Conservation (phyloP, 1,284 basidiomycete genomes). For the Sphaerobolus stellatus region DNA sequence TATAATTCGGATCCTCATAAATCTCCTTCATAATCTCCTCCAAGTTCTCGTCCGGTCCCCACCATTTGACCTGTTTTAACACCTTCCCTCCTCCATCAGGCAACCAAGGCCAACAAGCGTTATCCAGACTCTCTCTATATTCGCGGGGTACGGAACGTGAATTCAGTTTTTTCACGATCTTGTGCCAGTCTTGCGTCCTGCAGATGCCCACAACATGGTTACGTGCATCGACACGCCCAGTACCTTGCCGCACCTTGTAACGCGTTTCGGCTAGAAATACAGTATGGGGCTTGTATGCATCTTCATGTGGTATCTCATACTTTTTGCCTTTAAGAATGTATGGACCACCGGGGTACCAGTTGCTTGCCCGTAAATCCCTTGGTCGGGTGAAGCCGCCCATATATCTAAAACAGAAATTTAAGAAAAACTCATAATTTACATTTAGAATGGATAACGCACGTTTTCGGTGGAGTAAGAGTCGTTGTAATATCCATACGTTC, state of each 20-base stretch:
- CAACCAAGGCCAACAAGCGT: slow-evolving; percentile 39
- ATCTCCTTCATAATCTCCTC: slow-evolving; percentile 18
- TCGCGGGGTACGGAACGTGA: neutral
- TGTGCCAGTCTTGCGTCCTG: slow-evolving; percentile 33
- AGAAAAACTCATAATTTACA: neutral
- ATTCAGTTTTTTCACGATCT: slow-evolving; percentile 32
- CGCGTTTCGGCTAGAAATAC: slow-evolving; percentile 42
- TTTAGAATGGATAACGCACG: slow-evolving; percentile 24
- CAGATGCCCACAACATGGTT: slow-evolving; percentile 40
- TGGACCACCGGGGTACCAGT: slow-evolving; percentile 39
- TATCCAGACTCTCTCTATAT: slow-evolving; percentile 36
- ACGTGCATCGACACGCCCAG: slow-evolving; percentile 33
- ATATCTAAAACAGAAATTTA: slow-evolving; percentile 23
- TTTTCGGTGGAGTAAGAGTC: slow-evolving; percentile 36
- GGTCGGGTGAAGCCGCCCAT: slow-evolving; percentile 44
- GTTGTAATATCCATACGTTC: slow-evolving; percentile 42
- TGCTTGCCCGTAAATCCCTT: slow-evolving; percentile 35
- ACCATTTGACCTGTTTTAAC: slow-evolving; percentile 26
- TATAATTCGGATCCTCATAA: slow-evolving; percentile 12
- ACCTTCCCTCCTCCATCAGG: neutral
- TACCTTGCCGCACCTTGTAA: slow-evolving; percentile 31
- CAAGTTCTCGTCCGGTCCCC: slow-evolving; percentile 23
- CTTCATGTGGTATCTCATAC: slow-evolving; percentile 33
- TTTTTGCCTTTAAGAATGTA: slow-evolving; percentile 29
- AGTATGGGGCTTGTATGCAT: slow-evolving; percentile 42